phyloP scores from a whole-genome alignment of 2,329 filamentous ascomycete genomes.

The Claviceps sp. region DNA sequence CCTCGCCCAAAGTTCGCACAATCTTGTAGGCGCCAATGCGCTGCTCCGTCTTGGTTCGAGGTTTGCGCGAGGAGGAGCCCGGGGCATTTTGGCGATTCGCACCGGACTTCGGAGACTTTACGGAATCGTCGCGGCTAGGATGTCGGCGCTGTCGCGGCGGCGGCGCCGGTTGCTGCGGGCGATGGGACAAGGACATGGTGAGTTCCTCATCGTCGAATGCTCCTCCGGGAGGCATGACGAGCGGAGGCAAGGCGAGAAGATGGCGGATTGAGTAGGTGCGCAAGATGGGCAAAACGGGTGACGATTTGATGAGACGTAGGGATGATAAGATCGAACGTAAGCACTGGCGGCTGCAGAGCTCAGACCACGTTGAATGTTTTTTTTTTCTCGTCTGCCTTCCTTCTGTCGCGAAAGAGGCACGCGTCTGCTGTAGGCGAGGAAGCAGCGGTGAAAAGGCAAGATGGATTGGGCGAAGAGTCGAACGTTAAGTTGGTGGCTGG shows the following conservation, averaged over 20 bases:
- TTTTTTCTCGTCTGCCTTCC: background rate
- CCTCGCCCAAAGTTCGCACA: conserved; percentile 82
- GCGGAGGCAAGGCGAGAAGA: background rate
- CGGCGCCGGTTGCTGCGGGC: conserved; percentile 22
- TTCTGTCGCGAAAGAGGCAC: background rate
- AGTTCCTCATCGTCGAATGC: conserved; percentile 71
- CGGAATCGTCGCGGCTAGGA: conserved; percentile 10
- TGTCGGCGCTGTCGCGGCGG: conserved; percentile 13
- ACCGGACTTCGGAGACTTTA: conserved; percentile 14
- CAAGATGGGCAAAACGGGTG: no score
- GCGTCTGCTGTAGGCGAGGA: background rate
- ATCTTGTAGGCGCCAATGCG: conserved; percentile 87
- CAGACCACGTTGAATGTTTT: background rate
- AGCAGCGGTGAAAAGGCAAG: background rate
- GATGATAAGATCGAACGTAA: no score
- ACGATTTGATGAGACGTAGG: no score
- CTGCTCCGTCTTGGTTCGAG: conserved; percentile 56
- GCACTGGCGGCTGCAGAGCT: no score
- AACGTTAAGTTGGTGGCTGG: background rate
- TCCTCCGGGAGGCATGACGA: conserved; percentile 36
- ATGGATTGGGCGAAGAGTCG: background rate
- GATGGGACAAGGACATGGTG: conserved; percentile 59
- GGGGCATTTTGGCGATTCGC: conserved; percentile 20
- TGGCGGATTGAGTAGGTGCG: background rate
- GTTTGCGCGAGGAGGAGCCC: conserved; percentile 19